These are phyloP conservation scores for Septoria linicola DNA, from an alignment of 2,329 filamentous ascomycete genomes.

Conservation along the genomic window DNA sequence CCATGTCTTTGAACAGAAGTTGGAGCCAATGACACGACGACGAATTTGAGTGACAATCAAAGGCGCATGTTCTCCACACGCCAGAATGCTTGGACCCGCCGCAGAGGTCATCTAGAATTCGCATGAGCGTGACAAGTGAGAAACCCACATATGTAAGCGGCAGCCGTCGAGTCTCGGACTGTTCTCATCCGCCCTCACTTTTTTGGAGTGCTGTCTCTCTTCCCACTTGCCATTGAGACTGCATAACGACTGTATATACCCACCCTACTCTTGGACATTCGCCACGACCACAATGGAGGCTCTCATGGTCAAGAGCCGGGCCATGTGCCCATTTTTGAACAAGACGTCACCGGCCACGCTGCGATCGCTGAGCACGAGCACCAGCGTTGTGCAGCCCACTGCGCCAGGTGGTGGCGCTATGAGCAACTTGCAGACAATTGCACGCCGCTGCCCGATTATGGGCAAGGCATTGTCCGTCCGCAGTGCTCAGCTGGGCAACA, in stretches of 20 bases:
- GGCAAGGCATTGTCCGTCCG: conserved; percentile 88
- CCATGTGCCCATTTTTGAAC: conserved; percentile 96
- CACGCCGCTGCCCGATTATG: conserved; percentile 96
- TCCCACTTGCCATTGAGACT: not conserved
- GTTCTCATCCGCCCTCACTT: no score
- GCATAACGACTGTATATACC: not conserved
- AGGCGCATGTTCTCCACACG: conserved; percentile 9
- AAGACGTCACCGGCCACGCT: conserved; percentile 89
- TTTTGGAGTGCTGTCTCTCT: no score
- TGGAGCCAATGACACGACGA: conserved; percentile 1
- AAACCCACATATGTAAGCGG: conserved; percentile 9
- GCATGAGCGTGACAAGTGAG: not conserved
- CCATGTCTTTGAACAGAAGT: conserved; percentile 1
- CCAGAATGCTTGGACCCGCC: conserved; percentile 3
- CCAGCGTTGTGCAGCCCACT: conserved; percentile 62
- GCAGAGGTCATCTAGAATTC: conserved; percentile 9
- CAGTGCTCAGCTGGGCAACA: conserved; percentile 52
- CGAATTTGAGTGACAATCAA: conserved; percentile 6
- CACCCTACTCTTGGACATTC: not conserved
- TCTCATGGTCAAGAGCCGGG: conserved; percentile 89
- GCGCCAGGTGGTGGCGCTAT: conserved; percentile 79
- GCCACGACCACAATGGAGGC: conserved; percentile 69
- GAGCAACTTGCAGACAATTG: conserved; percentile 93
- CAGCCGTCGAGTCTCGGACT: no score
- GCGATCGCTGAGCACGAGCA: conserved; percentile 79